Conservation (phyloP, 768 basidiomycete genomes). For the Suillus sp. region DNA sequence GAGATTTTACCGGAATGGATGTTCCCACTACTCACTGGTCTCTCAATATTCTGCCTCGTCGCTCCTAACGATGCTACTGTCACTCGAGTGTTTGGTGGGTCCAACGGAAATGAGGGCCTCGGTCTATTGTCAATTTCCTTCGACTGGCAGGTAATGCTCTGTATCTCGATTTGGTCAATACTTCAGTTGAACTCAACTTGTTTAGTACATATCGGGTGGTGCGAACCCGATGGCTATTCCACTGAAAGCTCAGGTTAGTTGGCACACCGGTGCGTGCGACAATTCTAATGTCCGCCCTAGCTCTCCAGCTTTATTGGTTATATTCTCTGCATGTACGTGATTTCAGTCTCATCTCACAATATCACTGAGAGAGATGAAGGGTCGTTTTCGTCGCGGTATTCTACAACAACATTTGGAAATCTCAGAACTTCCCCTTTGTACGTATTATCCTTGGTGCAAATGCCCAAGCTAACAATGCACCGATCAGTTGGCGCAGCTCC, state of each 20-base stretch:
- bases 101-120: constrained; percentile 63
- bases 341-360: no score
- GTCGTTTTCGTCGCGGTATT: constrained; percentile 40
- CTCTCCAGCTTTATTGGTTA: constrained; percentile 52
- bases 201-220: constrained; percentile 32
- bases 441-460: constrained; percentile 13
- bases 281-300: constrained; percentile 9
- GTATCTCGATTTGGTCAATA: constrained; percentile 40
- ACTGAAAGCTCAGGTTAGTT: constrained; percentile 45
- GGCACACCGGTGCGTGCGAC: background rate
- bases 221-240: constrained; percentile 55
- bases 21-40: constrained; percentile 49
- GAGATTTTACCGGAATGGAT: constrained; percentile 42
- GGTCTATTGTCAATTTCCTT: constrained; percentile 59
- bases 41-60: constrained; percentile 58
- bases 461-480: constrained; percentile 4
- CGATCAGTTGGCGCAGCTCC: constrained; percentile 32
- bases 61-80: constrained; percentile 50
- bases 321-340: constrained; percentile 48
- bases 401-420: constrained; percentile 56
- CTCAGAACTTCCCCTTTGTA: constrained; percentile 61
- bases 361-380: constrained; percentile 10
- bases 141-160: constrained; percentile 58
- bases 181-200: constrained; percentile 43
- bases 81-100: constrained; percentile 61